phyloP scores from a whole-genome alignment of 202 grass and related monocot genomes.

The Setaria italica region DNA sequence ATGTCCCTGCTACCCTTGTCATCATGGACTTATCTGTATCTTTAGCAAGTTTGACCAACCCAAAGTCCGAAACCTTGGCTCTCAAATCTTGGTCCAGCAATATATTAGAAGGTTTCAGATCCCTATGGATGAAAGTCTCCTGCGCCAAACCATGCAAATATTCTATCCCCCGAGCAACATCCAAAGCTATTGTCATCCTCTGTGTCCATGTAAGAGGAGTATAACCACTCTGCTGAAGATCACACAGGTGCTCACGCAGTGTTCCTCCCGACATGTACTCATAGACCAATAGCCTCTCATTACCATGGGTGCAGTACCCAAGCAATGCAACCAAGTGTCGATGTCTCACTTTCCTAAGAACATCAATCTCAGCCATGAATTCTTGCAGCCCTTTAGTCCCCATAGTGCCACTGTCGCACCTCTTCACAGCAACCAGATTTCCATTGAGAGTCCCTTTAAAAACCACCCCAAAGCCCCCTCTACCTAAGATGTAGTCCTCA shows the following conservation, averaged over 20 bases:
- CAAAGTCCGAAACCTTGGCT: slow-evolving; percentile 98
- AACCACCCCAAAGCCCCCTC: slow-evolving; percentile 88
- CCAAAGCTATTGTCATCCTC: slow-evolving; percentile 83
- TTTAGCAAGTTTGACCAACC: slow-evolving; percentile 81
- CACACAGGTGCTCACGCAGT: slow-evolving; percentile 70
- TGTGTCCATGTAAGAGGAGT: slow-evolving; percentile 84
- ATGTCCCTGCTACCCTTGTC: slow-evolving; percentile 88
- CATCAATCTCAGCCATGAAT: slow-evolving; percentile 94
- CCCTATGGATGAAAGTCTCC: slow-evolving; percentile 95
- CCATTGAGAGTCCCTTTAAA: slow-evolving; percentile 84
- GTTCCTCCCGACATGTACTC: slow-evolving; percentile 90
- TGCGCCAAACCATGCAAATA: slow-evolving; percentile 96
- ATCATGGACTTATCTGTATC: slow-evolving; percentile 84
- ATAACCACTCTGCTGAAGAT: slow-evolving; percentile 55
- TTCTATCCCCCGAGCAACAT: slow-evolving; percentile 92
- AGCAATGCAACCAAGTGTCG: slow-evolving; percentile 82
- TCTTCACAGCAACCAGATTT: slow-evolving; percentile 82
- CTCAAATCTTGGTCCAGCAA: slow-evolving; percentile 78
- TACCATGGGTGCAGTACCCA: slow-evolving; percentile 77
- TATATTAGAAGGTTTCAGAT: slow-evolving; percentile 96
- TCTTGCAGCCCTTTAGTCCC: slow-evolving; percentile 77
- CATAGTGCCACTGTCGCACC: slow-evolving; percentile 63
- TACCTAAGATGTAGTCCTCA: slow-evolving; percentile 75
- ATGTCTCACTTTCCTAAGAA: slow-evolving; percentile 87
- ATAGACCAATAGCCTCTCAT: slow-evolving; percentile 90